phyloP scores from a whole-genome alignment of 1,284 basidiomycete genomes.

The Trichosporon sp. region DNA sequence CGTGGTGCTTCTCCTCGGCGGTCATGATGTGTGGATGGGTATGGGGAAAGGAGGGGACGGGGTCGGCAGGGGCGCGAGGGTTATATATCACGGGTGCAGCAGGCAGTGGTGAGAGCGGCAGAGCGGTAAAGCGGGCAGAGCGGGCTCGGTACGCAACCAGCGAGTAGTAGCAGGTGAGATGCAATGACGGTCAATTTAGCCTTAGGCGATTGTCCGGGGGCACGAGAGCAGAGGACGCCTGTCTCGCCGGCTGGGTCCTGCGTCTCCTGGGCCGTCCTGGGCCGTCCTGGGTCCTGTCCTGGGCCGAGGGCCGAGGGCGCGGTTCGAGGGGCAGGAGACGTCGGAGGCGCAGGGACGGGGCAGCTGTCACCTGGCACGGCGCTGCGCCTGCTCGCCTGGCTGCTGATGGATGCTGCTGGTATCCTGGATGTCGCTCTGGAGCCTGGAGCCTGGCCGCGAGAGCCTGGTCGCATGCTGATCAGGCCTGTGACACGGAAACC shows the following conservation, averaged over 20 bases:
- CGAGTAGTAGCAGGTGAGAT: background rate
- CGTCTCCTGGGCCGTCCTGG: background rate
- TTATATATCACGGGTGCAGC: background rate
- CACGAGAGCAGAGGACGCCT: background rate
- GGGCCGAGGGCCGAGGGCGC: background rate
- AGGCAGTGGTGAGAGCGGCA: background rate
- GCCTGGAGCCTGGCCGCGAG: too few relatives aligned
- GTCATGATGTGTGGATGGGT: background rate
- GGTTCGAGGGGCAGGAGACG: background rate
- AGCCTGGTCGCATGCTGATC: background rate
- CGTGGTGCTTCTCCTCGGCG: slow-evolving; percentile 23
- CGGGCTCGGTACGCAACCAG: background rate
- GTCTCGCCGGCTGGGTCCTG: background rate
- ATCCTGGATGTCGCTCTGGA: background rate
- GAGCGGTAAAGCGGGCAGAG: too few relatives aligned
- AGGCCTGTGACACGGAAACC: background rate
- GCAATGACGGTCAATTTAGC: slow-evolving; percentile 4
- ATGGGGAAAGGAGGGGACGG: background rate
- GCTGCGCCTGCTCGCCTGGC: background rate
- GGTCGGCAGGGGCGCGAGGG: background rate
- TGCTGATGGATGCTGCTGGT: too few relatives aligned
- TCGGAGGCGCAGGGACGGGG: background rate
- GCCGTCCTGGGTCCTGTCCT: background rate
- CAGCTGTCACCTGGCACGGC: background rate
- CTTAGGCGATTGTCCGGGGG: background rate